Conservation (phyloP, 192 early-diverging fungal species). For the Dissophora globulifera region DNA sequence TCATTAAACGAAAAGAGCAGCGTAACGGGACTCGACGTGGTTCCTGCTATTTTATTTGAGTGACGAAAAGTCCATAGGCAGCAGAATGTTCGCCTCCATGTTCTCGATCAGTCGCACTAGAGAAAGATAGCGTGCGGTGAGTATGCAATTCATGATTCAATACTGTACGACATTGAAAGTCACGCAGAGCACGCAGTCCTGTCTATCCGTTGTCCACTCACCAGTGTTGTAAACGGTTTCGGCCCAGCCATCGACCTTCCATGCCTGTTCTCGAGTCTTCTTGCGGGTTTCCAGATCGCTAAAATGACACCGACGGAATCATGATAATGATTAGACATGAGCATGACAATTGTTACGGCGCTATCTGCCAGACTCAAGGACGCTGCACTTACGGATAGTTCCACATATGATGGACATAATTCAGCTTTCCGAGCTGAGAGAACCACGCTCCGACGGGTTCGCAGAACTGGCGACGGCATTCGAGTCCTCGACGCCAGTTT, state of each 20-base stretch:
- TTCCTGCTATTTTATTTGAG: constrained; percentile 27
- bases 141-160: too few relatives aligned
- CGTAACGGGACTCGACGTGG: too few relatives aligned
- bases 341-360: too few relatives aligned
- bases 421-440: constrained; percentile 87
- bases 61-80: constrained; percentile 62
- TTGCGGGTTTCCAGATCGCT: constrained; percentile 90
- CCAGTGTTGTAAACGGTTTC: constrained; percentile 91
- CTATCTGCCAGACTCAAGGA: too few relatives aligned
- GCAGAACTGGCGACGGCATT: constrained; percentile 87
- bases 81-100: constrained; percentile 86
- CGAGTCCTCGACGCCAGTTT: constrained; percentile 89
- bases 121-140: not conserved
- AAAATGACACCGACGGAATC: not conserved
- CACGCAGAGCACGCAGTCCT: too few relatives aligned
- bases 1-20: not conserved
- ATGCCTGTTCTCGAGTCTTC: constrained; percentile 88
- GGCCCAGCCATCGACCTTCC: constrained; percentile 95
- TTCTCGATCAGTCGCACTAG: constrained; percentile 80
- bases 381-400: constrained; percentile 78
- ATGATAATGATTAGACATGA: not conserved
- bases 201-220: too few relatives aligned
- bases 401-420: constrained; percentile 95
- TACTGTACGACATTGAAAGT: too few relatives aligned
- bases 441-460: constrained; percentile 98